Evolutionary conservation across 805 yeast genomes (phyloP).

Genomic region (Yarrowia sp.): DNA sequence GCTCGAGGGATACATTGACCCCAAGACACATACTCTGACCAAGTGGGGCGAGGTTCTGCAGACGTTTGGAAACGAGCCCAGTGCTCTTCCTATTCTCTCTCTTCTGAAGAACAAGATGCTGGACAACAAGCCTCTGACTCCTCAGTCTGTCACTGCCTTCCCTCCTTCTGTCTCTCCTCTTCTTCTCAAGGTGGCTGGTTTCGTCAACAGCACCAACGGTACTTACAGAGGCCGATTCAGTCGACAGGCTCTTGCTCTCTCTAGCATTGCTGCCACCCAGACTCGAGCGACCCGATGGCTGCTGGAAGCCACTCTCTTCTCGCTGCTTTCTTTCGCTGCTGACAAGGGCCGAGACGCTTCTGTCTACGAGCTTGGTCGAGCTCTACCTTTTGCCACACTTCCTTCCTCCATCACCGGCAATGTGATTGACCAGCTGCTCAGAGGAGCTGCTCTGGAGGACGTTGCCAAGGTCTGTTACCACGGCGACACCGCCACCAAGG

Average conservation of each 20-base stretch:
- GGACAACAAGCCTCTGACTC: constrained; percentile 48
- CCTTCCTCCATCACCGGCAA: constrained; percentile 62
- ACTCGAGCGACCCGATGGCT: constrained; percentile 60
- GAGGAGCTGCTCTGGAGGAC: constrained; percentile 30
- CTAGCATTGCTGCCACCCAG: constrained; percentile 66
- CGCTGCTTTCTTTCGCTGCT: constrained; percentile 55
- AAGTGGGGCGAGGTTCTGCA: constrained; percentile 61
- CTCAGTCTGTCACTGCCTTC: constrained; percentile 54
- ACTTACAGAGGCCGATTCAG: constrained; percentile 73
- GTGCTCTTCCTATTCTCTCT: constrained; percentile 41
- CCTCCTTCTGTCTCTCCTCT: constrained; percentile 54
- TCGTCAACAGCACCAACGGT: constrained; percentile 20
- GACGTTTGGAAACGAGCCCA: constrained; percentile 38
- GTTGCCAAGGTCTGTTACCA: constrained; percentile 29
- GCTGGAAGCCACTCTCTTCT: constrained; percentile 60
- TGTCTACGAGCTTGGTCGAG: constrained; percentile 67
- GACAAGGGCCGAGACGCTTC: constrained; percentile 62
- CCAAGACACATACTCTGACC: constrained; percentile 54
- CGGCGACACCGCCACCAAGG: constrained; percentile 14
- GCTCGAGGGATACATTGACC: constrained; percentile 56
- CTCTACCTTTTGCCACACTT: constrained; percentile 65
- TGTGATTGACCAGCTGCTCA: constrained; percentile 33
- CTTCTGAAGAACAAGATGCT: constrained; percentile 45
- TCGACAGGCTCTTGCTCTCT: constrained; percentile 66
- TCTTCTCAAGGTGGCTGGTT: constrained; percentile 59